Percentiles rank a stretch among this genome's conserved stretches.
These are phyloP conservation scores for Nemania bipapillata DNA, from an alignment of 2,329 filamentous ascomycete genomes.

Conservation along the genomic window DNA sequence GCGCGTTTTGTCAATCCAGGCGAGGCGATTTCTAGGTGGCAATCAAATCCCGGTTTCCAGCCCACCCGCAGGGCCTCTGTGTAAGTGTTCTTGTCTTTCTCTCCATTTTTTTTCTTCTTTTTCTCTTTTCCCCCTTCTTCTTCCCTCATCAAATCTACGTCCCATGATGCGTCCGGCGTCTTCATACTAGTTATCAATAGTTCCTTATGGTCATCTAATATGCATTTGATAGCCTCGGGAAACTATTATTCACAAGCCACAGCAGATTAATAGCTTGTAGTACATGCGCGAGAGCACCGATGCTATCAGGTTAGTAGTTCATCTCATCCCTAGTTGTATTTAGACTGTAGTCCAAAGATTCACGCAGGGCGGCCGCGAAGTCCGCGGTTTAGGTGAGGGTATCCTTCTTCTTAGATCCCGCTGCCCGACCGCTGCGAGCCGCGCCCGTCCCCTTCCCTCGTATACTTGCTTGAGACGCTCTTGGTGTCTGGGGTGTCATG, in stretches of 20 bases:
- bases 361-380: neutral
- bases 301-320: neutral
- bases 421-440: neutral
- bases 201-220: neutral
- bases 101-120: too few species aligned
- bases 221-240: neutral
- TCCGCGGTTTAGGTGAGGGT: neutral
- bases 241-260: neutral
- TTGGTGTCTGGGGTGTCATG: neutral
- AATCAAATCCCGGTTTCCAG: too few species aligned
- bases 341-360: neutral
- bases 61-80: too few species aligned
- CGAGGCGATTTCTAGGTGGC: too few species aligned
- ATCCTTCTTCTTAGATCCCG: neutral
- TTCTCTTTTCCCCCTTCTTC: too few species aligned
- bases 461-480: neutral
- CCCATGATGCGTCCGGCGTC: neutral
- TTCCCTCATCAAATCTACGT: neutral
- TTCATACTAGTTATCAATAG: neutral
- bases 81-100: too few species aligned
- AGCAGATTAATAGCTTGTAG: neutral
- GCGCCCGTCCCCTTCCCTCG: neutral
- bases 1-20: too few species aligned
- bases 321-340: neutral
- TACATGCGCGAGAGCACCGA: neutral